Evolutionary conservation across 1,284 basidiomycete species (phyloP).

Genomic region (Mycosarcoma maydis): DNA sequence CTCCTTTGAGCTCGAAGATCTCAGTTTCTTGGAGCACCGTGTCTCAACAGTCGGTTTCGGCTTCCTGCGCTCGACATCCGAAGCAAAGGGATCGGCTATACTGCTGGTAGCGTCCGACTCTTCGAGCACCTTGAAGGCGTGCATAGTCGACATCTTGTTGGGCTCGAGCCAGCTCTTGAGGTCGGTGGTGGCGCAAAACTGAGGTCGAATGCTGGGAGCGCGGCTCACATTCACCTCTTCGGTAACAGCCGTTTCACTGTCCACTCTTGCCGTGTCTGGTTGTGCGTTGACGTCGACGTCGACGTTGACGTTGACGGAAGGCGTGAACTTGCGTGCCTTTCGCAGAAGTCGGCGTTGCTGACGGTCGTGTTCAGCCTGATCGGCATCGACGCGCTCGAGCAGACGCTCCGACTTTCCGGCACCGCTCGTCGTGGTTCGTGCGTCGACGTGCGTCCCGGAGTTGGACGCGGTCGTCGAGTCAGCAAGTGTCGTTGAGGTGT

Average conservation of each 20-base stretch:
- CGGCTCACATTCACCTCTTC: constrained; percentile 29
- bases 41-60: constrained; percentile 2
- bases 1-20: constrained; percentile 31
- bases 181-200: constrained; percentile 56
- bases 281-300: not conserved
- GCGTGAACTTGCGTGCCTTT: constrained; percentile 22
- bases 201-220: constrained; percentile 56
- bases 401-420: constrained; percentile 21
- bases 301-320: not conserved
- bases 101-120: constrained; percentile 19
- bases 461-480: constrained; percentile 15
- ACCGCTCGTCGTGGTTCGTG: not conserved
- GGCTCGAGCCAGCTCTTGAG: constrained; percentile 58
- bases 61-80: constrained; percentile 18
- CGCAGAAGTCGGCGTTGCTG: constrained; percentile 30
- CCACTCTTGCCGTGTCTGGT: too few relatives aligned
- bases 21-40: constrained; percentile 11
- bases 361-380: constrained; percentile 27
- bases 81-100: constrained; percentile 26
- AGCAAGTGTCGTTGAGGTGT: constrained; percentile 31
- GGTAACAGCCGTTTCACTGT: not conserved
- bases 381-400: constrained; percentile 19
- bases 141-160: constrained; percentile 26
- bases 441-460: constrained; percentile 20
- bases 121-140: constrained; percentile 33